phyloP scores from a whole-genome alignment of 2,329 filamentous ascomycete genomes.

The Talaromyces sp. region DNA sequence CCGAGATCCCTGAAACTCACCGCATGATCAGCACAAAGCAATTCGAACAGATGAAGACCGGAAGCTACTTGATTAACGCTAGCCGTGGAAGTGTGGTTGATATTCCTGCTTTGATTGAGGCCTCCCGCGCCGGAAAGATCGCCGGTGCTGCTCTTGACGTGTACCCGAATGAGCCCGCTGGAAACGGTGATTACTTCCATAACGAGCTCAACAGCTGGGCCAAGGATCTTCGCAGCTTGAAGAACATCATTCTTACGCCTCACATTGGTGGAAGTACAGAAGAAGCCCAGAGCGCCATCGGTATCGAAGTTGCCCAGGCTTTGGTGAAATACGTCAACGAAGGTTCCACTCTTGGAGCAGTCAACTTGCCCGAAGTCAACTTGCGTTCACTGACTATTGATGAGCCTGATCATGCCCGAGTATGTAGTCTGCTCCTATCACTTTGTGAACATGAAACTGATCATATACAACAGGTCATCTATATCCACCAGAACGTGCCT shows the following conservation, averaged over 20 bases:
- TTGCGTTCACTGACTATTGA: constrained; percentile 87
- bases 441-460: constrained; percentile 11
- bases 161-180: constrained; percentile 88
- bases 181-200: constrained; percentile 94
- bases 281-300: constrained; percentile 94
- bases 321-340: constrained; percentile 95
- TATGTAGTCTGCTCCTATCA: constrained; percentile 38
- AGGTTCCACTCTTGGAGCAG: constrained; percentile 83
- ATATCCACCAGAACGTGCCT: constrained; percentile 94
- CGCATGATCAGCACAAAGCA: constrained; percentile 82
- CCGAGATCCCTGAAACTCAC: constrained; percentile 87
- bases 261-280: constrained; percentile 98
- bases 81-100: constrained; percentile 92
- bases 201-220: constrained; percentile 78
- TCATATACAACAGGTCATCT: constrained; percentile 64
- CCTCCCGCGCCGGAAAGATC: constrained; percentile 80
- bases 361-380: constrained; percentile 94
- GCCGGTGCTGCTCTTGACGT: constrained; percentile 96
- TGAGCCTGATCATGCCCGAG: constrained; percentile 82
- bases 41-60: constrained; percentile 85
- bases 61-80: constrained; percentile 93
- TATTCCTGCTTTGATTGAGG: constrained; percentile 85
- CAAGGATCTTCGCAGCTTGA: constrained; percentile 77
- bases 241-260: constrained; percentile 91
- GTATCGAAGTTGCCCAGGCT: constrained; percentile 84